Evolutionary conservation across 2,329 filamentous ascomycete genomes (phyloP), one percentile per base, ranked within the genome.

Genomic region (Aspergillus sp.): DNA sequence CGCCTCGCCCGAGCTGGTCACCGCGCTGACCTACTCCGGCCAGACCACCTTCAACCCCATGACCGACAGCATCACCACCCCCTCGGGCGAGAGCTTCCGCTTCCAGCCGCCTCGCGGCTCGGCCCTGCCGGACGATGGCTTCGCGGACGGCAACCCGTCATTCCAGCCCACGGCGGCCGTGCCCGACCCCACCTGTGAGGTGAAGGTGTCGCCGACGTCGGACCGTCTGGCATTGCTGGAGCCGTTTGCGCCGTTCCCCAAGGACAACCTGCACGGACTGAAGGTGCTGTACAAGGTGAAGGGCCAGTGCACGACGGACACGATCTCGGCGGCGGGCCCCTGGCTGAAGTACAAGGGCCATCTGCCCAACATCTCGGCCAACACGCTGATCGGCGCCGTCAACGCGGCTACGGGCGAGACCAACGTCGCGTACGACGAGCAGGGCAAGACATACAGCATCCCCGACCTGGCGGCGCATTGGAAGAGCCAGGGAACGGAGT

Each of bases 261-360:
- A 78, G 42, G 76, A 78, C 2, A 92, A 99, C 49, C 82, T 97
- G 25, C 78, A 81, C 40, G 86, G 84, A 23, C 84, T 99, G 45
- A 86, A 86, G 47, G 91, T 99, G 16, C 87, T 99, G 14, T 93
- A 96, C 80, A 97, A 97, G 78, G 88, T 97, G 59, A 88, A 92
- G 58, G 94, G 94, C 59, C 96, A 99, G 78, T 99, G 94, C 81
- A 99, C 94, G 52, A 99, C 94, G 41, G 94, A 99, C 76, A 97
- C 94, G 64, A 99, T 99, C 75, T 97, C 92, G 34, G 93, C 93
- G 31, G 93, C 93, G 1, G 93, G 93, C 5, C 93, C 93, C 14
- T 97, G 93, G 93, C 84, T 99, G 62, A 97, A 97, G 77, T 99
- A 97, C 85, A 97, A 97, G 81, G 94, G 94, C 58, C 94, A 99